phyloP scores from a whole-genome alignment of 306 rosid genomes.

The Trichosanthes cucumerina region DNA sequence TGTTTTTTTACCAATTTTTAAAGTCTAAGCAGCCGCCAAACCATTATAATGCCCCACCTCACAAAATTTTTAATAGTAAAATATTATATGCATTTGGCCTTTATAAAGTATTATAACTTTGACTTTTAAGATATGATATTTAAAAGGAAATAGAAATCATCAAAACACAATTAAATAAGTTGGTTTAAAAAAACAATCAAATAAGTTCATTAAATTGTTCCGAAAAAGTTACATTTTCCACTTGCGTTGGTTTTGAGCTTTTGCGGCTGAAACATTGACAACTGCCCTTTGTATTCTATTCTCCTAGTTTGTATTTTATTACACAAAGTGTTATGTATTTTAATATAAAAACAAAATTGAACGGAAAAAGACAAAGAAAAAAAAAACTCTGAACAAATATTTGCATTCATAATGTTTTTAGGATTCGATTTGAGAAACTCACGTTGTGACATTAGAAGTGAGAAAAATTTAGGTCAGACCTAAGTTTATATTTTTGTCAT shows the following conservation, averaged over 20 bases:
- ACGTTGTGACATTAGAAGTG: too few species aligned
- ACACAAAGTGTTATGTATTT: neutral
- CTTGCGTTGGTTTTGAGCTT: neutral
- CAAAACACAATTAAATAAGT: neutral
- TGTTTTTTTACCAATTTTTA: neutral
- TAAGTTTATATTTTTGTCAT: too few species aligned
- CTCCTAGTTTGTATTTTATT: neutral
- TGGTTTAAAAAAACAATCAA: too few species aligned
- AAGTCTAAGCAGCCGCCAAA: slow-evolving; percentile 1
- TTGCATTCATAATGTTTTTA: neutral
- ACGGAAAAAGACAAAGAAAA: neutral
- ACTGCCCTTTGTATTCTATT: neutral
- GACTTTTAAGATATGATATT: slow-evolving; percentile 4
- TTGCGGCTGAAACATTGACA: slow-evolving; percentile 9
- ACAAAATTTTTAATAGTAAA: neutral
- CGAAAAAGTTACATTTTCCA: neutral
- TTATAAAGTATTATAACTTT: neutral
- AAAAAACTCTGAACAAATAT: neutral
- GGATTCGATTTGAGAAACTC: neutral
- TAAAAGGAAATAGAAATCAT: neutral
- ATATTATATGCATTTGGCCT: neutral
- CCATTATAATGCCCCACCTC: neutral
- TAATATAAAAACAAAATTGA: neutral
- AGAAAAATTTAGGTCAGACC: too few species aligned
- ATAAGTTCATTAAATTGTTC: neutral